Base-by-base conservation (phyloP, 2,329 filamentous ascomycete species). In the Colletotrichum sp. region DNA sequence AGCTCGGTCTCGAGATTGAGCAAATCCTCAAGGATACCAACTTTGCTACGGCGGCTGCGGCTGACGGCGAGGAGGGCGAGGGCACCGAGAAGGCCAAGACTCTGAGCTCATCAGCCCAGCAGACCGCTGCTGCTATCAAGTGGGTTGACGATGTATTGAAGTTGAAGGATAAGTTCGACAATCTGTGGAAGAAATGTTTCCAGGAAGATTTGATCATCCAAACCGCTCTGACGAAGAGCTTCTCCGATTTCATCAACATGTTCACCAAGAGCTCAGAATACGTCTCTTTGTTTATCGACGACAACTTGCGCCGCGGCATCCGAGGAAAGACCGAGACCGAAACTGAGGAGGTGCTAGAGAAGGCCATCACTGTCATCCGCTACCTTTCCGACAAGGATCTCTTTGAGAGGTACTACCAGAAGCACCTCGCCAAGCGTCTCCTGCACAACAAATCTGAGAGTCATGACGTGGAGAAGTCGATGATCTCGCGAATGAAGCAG, bases 331-430 rank as follows among this genome's bases (percentile, higher is more conserved):
- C 95, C 0, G 97, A 99, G 80, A 90, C 89, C 32, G 96, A 99
- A 82, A 91, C 98, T 16, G 96, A 99, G 80, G 84, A 87, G 9
- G 92, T 98, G 2, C 88, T 99, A 55, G 96, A 98, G 75, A 98
- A 97, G 82, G 96, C 96, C 14, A 98, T 98, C 76, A 92, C 94
- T 0, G 88, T 99, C 8, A 90, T 99, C 68, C 93, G 96, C 61
- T 98, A 98, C 80, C 91, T 99, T 48, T 92, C 93, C 71, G 96
- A 99, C 81, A 97, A 96, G 85, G 97, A 99, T 83, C 89, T 98
- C 79, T 98, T 99, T 81, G 96, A 99, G 86, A 92, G 95, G 6
- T 99, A 99, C 84, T 99, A 99, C 88, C 98, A 99, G 88, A 98
- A 98, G 83, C 97, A 99, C 85, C 90, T 99, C 28, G 96, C 95